Conservation (phyloP, 2,329 filamentous ascomycete genomes). For the Fusarium stilboides region DNA sequence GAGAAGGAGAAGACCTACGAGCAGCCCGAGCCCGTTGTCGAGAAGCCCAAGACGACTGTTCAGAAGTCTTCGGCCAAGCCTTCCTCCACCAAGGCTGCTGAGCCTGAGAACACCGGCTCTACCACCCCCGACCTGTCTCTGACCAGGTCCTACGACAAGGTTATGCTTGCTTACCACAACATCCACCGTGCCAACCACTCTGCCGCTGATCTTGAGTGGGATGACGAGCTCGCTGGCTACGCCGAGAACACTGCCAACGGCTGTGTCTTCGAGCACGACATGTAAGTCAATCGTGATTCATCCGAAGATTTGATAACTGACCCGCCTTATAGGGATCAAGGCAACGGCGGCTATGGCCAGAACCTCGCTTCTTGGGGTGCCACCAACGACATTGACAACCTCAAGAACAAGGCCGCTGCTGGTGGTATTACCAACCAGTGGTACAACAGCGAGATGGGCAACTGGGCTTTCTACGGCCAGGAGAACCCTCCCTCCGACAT, state of each 20-base stretch:
- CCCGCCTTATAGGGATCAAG: conserved; percentile 62
- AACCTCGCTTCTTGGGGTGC: conserved; percentile 83
- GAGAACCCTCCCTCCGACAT: conserved; percentile 69
- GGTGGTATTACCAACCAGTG: conserved; percentile 84
- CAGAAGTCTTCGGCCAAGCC: conserved; percentile 28
- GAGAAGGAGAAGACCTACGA: conserved; percentile 11
- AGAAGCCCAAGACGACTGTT: conserved; percentile 32
- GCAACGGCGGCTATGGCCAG: conserved; percentile 83
- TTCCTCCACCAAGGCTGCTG: conserved; percentile 19
- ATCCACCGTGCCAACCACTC: conserved; percentile 88
- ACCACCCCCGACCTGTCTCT: conserved; percentile 28
- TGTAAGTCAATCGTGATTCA: conserved; percentile 65
- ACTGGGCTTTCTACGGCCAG: conserved; percentile 73
- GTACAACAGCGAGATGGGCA: conserved; percentile 85
- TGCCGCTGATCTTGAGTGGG: conserved; percentile 75
- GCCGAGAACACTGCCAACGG: conserved; percentile 74
- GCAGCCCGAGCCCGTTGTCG: conserved; percentile 9
- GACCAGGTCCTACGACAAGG: conserved; percentile 53
- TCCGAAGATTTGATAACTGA: conserved; percentile 50
- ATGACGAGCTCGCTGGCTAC: conserved; percentile 72
- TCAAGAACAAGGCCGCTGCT: conserved; percentile 70
- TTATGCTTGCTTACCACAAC: conserved; percentile 83
- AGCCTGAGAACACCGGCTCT: conserved; percentile 22
- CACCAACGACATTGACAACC: conserved; percentile 55
- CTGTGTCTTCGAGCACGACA: conserved; percentile 83